These are phyloP conservation scores for Aspergillus floridensis DNA, from an alignment of 2,329 filamentous ascomycete species.

Conservation along the genomic window DNA sequence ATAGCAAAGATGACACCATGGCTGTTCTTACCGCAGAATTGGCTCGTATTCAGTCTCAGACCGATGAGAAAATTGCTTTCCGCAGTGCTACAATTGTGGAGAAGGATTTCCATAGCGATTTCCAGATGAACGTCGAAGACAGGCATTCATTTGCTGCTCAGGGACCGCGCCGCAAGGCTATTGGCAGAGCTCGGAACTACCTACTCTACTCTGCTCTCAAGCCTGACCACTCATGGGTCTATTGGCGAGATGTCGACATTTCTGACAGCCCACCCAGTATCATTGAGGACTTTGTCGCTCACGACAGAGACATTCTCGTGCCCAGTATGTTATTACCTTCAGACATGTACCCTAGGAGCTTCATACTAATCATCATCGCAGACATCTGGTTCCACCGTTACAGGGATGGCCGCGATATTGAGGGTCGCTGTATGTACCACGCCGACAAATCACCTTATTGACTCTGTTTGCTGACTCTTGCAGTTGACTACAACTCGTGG, in stretches of 20 bases:
- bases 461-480: slow-evolving; percentile 20
- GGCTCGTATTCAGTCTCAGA: slow-evolving; percentile 78
- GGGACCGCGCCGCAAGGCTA: slow-evolving; percentile 81
- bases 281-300: slow-evolving; percentile 90
- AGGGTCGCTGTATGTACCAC: slow-evolving; percentile 76
- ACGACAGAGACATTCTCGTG: slow-evolving; percentile 88
- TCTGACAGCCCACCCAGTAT: slow-evolving; percentile 83
- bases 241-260: slow-evolving; percentile 98
- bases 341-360: not conserved
- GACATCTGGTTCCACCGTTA: slow-evolving; percentile 66
- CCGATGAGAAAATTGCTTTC: slow-evolving; percentile 75
- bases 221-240: slow-evolving; percentile 95
- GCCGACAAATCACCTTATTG: not conserved
- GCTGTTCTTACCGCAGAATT: slow-evolving; percentile 82
- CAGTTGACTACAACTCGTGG: slow-evolving; percentile 99
- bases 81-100: slow-evolving; percentile 79
- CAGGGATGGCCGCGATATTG: slow-evolving; percentile 75
- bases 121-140: slow-evolving; percentile 77
- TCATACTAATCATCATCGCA: slow-evolving; percentile 39
- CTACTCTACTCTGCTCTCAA: slow-evolving; percentile 79
- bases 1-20: slow-evolving; percentile 86
- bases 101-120: slow-evolving; percentile 79
- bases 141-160: slow-evolving; percentile 85
- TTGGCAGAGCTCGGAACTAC: slow-evolving; percentile 90
- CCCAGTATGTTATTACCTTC: slow-evolving; percentile 67